These are phyloP conservation scores for Septoria linicola DNA, from an alignment of 2,329 filamentous ascomycete species.

Conservation along the genomic window DNA sequence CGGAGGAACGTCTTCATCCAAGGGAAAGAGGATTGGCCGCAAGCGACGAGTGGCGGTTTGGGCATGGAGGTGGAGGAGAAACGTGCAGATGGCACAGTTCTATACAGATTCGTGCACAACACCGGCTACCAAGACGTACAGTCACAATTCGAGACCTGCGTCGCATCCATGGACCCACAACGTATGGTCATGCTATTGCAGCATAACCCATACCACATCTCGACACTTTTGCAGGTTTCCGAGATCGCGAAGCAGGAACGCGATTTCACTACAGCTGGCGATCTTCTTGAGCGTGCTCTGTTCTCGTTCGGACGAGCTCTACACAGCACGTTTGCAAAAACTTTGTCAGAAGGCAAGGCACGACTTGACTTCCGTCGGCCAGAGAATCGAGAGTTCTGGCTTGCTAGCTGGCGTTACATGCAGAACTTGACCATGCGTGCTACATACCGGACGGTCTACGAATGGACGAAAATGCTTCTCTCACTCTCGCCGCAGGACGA, in stretches of 20 bases:
- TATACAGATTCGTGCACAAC: constrained; percentile 79
- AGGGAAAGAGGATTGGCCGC: constrained; percentile 84
- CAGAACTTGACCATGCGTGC: constrained; percentile 81
- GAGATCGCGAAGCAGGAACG: constrained; percentile 89
- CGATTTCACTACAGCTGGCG: constrained; percentile 80
- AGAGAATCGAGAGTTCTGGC: constrained; percentile 90
- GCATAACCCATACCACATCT: constrained; percentile 83
- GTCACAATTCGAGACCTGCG: constrained; percentile 70
- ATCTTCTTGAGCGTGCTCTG: constrained; percentile 84
- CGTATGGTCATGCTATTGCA: constrained; percentile 74
- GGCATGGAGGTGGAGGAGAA: constrained; percentile 71
- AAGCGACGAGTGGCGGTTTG: constrained; percentile 73
- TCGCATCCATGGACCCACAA: constrained; percentile 82
- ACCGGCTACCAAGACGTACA: constrained; percentile 72
- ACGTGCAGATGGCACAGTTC: constrained; percentile 57
- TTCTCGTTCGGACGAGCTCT: constrained; percentile 91
- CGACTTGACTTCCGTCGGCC: constrained; percentile 76
- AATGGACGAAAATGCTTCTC: constrained; percentile 86
- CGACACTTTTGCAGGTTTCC: constrained; percentile 88
- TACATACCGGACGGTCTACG: constrained; percentile 89
- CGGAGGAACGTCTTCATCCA: constrained; percentile 81
- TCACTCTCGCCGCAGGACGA: constrained; percentile 70
- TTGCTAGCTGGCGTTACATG: constrained; percentile 86
- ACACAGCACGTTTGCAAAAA: constrained; percentile 75
- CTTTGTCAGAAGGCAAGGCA: constrained; percentile 74